These are phyloP conservation scores for Starmerella sp. DNA, from an alignment of 805 yeast species.

Conservation along the genomic window DNA sequence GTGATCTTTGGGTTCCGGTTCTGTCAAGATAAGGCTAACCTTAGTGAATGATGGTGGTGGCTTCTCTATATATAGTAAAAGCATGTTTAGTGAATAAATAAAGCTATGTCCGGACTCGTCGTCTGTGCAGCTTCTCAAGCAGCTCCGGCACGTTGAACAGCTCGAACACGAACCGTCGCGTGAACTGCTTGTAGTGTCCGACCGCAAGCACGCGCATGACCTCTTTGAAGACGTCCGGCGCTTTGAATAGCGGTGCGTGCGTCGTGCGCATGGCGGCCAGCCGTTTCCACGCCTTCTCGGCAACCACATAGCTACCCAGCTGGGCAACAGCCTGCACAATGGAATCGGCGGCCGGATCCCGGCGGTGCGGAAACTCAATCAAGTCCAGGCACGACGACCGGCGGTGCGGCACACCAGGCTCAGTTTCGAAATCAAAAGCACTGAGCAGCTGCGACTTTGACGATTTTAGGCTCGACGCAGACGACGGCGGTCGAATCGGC, in stretches of 20 bases:
- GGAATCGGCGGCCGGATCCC: slow-evolving; percentile 10
- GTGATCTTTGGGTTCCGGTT: no score
- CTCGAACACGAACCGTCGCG: slow-evolving; percentile 55
- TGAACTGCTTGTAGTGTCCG: slow-evolving; percentile 51
- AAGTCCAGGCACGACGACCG: slow-evolving; percentile 20
- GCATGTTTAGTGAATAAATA: background rate
- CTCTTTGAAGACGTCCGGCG: slow-evolving; percentile 43
- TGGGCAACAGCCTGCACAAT: slow-evolving; percentile 35
- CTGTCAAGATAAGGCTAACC: no score
- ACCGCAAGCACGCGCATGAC: slow-evolving; percentile 42
- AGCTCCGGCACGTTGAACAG: slow-evolving; percentile 37
- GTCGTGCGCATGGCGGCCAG: slow-evolving; percentile 43
- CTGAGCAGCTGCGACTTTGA: background rate
- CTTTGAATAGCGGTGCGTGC: slow-evolving; percentile 44
- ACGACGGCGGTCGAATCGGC: slow-evolving; percentile 6
- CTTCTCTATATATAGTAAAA: background rate
- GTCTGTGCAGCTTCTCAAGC: slow-evolving; percentile 17
- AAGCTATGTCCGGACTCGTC: background rate
- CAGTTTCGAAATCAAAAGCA: slow-evolving; percentile 12
- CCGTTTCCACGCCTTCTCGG: slow-evolving; percentile 46
- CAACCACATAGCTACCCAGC: slow-evolving; percentile 44
- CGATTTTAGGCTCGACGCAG: background rate
- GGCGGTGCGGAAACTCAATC: slow-evolving; percentile 7
- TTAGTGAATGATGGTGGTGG: no score
- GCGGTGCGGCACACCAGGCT: slow-evolving; percentile 3